Evolutionary conservation across 108 stramenopile species (phyloP).

Genomic region (Cyclotella choctawhatcheeana): DNA sequence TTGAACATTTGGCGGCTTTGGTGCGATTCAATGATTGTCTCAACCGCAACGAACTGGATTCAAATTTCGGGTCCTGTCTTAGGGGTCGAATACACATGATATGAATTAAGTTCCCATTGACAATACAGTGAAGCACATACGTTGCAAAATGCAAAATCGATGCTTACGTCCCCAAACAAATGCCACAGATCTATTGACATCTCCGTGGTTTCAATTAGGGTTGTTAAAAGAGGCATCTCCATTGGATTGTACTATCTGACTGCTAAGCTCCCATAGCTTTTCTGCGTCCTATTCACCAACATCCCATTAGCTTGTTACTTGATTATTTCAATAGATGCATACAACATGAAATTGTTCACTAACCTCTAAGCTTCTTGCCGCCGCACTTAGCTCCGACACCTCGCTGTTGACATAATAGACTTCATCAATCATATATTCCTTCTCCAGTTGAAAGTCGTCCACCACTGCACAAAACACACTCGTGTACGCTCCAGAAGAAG

Average conservation of each 20-base stretch:
- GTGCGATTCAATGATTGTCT: conserved; percentile 12
- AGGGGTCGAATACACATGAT: no score
- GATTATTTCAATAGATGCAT: no score
- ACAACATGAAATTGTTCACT: not conserved
- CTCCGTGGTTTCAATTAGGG: no score
- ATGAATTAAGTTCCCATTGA: no score
- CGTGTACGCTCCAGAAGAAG: conserved; percentile 81
- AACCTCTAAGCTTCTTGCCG: conserved; percentile 20
- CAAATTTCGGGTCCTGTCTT: no score
- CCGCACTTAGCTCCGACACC: conserved; percentile 14
- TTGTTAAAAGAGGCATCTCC: not conserved
- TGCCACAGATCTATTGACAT: no score
- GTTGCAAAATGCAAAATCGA: no score
- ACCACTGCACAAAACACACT: conserved; percentile 62
- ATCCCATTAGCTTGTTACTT: not conserved
- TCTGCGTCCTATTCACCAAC: conserved; percentile 12
- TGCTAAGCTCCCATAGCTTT: conserved; percentile 49
- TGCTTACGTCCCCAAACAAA: no score
- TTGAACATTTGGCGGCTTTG: conserved; percentile 17
- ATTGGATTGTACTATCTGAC: conserved; percentile 21
- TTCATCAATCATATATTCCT: conserved; percentile 12
- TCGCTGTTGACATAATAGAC: conserved; percentile 53
- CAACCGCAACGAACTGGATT: conserved; percentile 5
- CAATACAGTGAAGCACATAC: no score
- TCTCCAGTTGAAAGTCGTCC: conserved; percentile 9